These are phyloP conservation scores for Tetratostichococcus sp. DNA, from an alignment of 139 green algal species.

Conservation along the genomic window DNA sequence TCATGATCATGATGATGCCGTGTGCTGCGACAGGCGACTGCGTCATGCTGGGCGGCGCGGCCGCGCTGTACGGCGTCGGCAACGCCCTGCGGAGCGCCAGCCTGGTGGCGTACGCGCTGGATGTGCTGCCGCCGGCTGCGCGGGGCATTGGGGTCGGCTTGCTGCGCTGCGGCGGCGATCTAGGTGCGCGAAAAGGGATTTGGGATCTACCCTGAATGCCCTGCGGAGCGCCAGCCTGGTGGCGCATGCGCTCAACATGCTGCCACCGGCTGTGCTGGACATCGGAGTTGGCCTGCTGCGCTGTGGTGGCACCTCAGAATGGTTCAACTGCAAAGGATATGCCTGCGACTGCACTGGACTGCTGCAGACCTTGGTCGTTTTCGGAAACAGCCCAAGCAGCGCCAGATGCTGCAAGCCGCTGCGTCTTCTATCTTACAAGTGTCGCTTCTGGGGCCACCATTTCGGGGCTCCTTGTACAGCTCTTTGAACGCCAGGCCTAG, in stretches of 20 bases:
- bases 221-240: neutral
- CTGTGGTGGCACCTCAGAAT: neutral
- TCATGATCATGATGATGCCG: too few species aligned
- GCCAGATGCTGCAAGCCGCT: too few species aligned
- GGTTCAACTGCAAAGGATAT: too few species aligned
- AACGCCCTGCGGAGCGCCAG: neutral
- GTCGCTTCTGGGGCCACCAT: too few species aligned
- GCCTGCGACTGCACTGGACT: too few species aligned
- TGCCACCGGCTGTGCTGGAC: neutral
- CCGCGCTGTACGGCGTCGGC: neutral
- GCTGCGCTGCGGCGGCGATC: neutral
- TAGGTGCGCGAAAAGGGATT: neutral
- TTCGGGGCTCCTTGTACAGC: too few species aligned
- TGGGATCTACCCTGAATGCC: too few species aligned
- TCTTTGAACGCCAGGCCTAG: too few species aligned
- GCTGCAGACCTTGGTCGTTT: too few species aligned
- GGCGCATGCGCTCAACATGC: neutral
- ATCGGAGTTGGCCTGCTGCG: neutral
- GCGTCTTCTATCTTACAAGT: too few species aligned
- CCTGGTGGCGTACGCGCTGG: neutral
- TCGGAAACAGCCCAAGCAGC: too few species aligned
- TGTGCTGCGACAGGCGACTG: neutral
- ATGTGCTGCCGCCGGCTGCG: neutral
- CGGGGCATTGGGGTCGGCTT: neutral
- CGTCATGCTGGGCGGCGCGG: neutral